These are phyloP conservation scores for Salix caprea DNA, from an alignment of 345 rosid genomes.

Conservation along the genomic window DNA sequence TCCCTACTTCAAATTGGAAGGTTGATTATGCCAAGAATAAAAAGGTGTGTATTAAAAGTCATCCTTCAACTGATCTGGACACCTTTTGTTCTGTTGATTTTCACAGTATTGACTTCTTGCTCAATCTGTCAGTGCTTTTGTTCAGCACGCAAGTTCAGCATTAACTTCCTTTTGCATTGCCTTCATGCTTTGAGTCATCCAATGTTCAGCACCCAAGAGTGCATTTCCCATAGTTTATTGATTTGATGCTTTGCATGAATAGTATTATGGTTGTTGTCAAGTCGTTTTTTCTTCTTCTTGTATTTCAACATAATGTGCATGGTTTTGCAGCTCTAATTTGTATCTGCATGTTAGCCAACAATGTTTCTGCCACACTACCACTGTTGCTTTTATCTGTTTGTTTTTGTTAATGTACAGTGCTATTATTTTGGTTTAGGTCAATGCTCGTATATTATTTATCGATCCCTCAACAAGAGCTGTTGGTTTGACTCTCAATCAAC, in stretches of 20 bases:
- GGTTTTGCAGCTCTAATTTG: neutral
- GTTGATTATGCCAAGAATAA: slow-evolving; percentile 69
- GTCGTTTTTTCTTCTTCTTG: neutral
- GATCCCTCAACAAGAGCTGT: slow-evolving; percentile 94
- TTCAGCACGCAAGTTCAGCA: too few species aligned
- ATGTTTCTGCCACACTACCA: neutral
- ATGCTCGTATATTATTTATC: slow-evolving; percentile 78
- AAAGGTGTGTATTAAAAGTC: slow-evolving; percentile 44
- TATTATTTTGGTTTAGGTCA: slow-evolving; percentile 52
- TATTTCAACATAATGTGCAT: neutral
- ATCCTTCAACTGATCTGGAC: neutral
- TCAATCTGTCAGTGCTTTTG: too few species aligned
- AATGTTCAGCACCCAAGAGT: neutral
- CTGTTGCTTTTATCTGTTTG: neutral
- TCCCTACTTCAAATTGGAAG: slow-evolving; percentile 68
- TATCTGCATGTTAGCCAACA: neutral
- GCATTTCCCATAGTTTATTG: neutral
- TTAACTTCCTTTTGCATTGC: too few species aligned
- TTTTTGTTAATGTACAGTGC: neutral
- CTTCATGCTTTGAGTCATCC: neutral
- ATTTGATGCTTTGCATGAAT: neutral
- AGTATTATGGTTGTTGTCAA: neutral
- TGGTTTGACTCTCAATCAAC: slow-evolving; percentile 85
- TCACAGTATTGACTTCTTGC: too few species aligned
- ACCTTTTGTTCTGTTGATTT: neutral